These are phyloP conservation scores for Typha latifolia DNA, from an alignment of 176 grass and related monocot species.

Conservation along the genomic window DNA sequence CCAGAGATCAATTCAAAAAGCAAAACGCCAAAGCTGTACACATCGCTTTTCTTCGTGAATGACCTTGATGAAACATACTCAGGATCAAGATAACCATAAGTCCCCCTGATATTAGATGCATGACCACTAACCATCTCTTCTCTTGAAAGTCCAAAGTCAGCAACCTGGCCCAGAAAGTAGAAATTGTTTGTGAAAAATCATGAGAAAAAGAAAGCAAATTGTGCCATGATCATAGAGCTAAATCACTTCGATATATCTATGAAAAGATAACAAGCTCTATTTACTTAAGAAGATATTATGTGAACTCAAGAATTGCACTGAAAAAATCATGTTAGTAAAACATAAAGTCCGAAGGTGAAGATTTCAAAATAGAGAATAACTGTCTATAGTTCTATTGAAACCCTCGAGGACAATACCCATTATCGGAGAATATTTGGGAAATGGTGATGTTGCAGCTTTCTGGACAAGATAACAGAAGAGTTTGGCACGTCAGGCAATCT, in stretches of 20 bases:
- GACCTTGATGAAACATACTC: constrained; percentile 81
- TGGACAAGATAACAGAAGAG: neutral
- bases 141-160: constrained; percentile 94
- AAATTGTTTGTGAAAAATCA: constrained; percentile 14
- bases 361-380: too few species aligned
- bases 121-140: constrained; percentile 68
- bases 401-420: too few species aligned
- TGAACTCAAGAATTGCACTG: too few species aligned
- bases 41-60: constrained; percentile 97
- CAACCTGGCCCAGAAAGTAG: constrained; percentile 48
- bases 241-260: neutral
- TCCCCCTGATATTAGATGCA: constrained; percentile 65
- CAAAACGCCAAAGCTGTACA: constrained; percentile 90
- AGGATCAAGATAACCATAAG: constrained; percentile 85
- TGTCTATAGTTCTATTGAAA: too few species aligned
- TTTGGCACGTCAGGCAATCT: neutral
- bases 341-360: too few species aligned
- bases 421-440: too few species aligned
- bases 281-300: too few species aligned
- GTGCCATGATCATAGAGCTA: neutral
- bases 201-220: constrained; percentile 9
- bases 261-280: neutral
- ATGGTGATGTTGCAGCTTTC: too few species aligned
- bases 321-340: too few species aligned
- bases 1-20: constrained; percentile 85